These are phyloP conservation scores for Tulasnella sp. DNA, from an alignment of 768 basidiomycete genomes.

Conservation along the genomic window DNA sequence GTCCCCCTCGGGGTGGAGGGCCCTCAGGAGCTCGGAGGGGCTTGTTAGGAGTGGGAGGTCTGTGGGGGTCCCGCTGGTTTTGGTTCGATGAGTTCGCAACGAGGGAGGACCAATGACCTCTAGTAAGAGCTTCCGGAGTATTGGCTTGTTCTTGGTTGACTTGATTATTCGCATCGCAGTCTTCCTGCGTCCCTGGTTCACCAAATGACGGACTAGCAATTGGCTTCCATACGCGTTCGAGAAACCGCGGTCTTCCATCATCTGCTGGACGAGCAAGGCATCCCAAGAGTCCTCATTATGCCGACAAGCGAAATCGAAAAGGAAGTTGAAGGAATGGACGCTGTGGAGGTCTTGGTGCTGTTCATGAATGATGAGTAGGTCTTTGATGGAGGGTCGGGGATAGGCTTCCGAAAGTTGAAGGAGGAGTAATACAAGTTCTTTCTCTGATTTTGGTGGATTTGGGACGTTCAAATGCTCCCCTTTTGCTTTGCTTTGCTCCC, in stretches of 20 bases:
- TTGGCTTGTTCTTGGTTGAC: not conserved
- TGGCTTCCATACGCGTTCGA: not conserved
- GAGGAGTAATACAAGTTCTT: constrained; percentile 8
- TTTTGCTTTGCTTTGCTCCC: not conserved
- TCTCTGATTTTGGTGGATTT: not conserved
- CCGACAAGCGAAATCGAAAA: constrained; percentile 9
- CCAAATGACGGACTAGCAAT: constrained; percentile 5
- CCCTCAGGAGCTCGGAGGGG: not conserved
- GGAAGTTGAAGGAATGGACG: constrained; percentile 12
- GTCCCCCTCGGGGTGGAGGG: not conserved
- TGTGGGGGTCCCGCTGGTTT: not conserved
- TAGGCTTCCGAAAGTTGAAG: not conserved
- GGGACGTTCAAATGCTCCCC: not conserved
- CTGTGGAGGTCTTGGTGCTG: constrained; percentile 3
- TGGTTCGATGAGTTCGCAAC: not conserved
- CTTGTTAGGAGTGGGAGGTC: not conserved
- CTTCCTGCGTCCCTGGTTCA: not conserved
- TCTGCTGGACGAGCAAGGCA: not conserved
- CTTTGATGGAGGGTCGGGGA: not conserved
- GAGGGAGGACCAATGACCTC: constrained; percentile 5
- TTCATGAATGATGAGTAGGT: not conserved
- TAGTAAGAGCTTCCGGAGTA: not conserved
- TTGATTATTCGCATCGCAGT: too few species aligned
- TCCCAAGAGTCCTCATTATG: not conserved
- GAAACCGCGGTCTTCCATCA: not conserved